These are phyloP conservation scores for Beauveria australis DNA, from an alignment of 2,329 filamentous ascomycete genomes.

Conservation along the genomic window DNA sequence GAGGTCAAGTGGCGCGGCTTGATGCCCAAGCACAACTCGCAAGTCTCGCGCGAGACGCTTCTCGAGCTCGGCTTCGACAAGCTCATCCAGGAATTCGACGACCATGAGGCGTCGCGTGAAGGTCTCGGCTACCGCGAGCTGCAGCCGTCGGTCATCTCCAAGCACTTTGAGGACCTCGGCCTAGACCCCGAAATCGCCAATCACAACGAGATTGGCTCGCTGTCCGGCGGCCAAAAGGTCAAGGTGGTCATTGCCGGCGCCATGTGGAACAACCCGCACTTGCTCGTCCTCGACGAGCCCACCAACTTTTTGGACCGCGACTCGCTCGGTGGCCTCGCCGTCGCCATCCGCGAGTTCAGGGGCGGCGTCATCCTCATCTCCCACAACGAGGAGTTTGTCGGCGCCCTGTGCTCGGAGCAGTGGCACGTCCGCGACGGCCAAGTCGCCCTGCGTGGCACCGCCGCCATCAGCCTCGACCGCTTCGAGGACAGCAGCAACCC, in stretches of 20 bases:
- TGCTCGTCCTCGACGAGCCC: slow-evolving; percentile 94
- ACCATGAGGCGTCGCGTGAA: slow-evolving; percentile 97
- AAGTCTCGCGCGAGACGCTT: slow-evolving; percentile 89
- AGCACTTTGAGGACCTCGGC: slow-evolving; percentile 96
- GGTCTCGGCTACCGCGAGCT: slow-evolving; percentile 93
- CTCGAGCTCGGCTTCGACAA: slow-evolving; percentile 81
- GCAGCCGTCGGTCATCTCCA: slow-evolving; percentile 86
- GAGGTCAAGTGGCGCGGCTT: slow-evolving; percentile 90
- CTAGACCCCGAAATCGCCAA: slow-evolving; percentile 97
- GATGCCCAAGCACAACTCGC: slow-evolving; percentile 87
- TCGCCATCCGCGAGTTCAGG: slow-evolving; percentile 96
- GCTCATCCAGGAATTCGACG: slow-evolving; percentile 94
- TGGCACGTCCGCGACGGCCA: slow-evolving; percentile 88
- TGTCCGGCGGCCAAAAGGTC: slow-evolving; percentile 96
- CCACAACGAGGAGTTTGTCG: slow-evolving; percentile 98
- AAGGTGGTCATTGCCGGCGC: slow-evolving; percentile 95
- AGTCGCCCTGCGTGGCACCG: slow-evolving; percentile 73
- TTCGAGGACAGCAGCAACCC: slow-evolving; percentile 67
- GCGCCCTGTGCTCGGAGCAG: slow-evolving; percentile 89
- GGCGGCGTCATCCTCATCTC: slow-evolving; percentile 99
- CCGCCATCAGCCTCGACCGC: slow-evolving; percentile 66
- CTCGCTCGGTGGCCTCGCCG: slow-evolving; percentile 91
- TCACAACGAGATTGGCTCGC: slow-evolving; percentile 94
- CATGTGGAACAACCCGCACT: slow-evolving; percentile 98
- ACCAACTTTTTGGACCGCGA: slow-evolving; percentile 99